Evolutionary conservation across 495 filamentous ascomycete genomes (phyloP).

Genomic region (Trichodelitschia bisporula): DNA sequence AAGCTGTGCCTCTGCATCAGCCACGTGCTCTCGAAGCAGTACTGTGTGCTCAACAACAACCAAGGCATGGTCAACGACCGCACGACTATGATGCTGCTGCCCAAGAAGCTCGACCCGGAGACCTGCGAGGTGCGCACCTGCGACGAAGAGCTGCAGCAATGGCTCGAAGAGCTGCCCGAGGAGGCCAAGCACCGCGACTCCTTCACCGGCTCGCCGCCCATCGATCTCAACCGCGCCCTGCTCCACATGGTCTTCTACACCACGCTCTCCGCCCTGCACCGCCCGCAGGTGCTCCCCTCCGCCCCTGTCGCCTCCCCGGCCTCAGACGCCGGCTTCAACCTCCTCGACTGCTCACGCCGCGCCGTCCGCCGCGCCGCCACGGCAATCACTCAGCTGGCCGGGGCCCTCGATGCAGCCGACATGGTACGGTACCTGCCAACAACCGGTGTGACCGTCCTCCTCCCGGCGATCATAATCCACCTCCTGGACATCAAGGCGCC

Average conservation of each 20-base stretch:
- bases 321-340: constrained; percentile 23
- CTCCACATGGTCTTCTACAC: constrained; percentile 79
- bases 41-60: constrained; percentile 64
- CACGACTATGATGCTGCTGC: constrained; percentile 74
- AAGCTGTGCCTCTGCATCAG: constrained; percentile 72
- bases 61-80: constrained; percentile 34
- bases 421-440: constrained; percentile 63
- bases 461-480: constrained; percentile 80
- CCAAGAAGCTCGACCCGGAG: constrained; percentile 59
- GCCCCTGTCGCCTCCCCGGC: constrained; percentile 31
- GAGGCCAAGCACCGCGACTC: constrained; percentile 38
- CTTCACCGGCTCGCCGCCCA: constrained; percentile 18
- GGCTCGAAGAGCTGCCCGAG: constrained; percentile 41
- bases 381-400: constrained; percentile 58
- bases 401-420: constrained; percentile 38
- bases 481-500: constrained; percentile 69
- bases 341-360: constrained; percentile 53
- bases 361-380: constrained; percentile 57
- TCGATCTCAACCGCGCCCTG: constrained; percentile 53
- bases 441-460: constrained; percentile 66
- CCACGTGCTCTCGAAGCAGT: constrained; percentile 63
- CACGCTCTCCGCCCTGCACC: constrained; percentile 65
- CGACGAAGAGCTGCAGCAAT: constrained; percentile 46
- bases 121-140: constrained; percentile 46
- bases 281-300: constrained; percentile 63